Percentiles rank a stretch among this genome's conserved stretches.
Conservation (phyloP, 2,329 filamentous ascomycete species). For the Pseudogymnoascus sp. region DNA sequence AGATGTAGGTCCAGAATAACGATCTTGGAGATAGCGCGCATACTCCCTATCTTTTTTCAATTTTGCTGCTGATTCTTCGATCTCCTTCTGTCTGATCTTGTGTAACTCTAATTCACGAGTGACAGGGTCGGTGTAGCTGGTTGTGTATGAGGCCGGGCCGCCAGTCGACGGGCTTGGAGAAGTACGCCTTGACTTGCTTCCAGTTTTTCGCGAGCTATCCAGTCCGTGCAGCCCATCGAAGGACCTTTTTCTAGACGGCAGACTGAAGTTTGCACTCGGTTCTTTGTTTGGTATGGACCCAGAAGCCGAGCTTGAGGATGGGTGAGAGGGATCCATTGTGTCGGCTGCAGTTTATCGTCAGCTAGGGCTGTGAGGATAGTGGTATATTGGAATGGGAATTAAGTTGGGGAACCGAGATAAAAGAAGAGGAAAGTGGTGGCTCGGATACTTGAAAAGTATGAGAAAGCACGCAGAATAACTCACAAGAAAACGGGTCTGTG, state of each 20-base stretch:
- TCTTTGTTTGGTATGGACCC: not conserved
- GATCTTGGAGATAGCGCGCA: constrained; percentile 23
- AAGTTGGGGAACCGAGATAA: not conserved
- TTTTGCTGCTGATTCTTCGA: constrained; percentile 31
- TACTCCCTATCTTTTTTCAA: constrained; percentile 29
- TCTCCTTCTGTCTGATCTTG: constrained; percentile 23
- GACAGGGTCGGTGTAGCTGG: constrained; percentile 11
- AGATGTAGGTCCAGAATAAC: constrained; percentile 5
- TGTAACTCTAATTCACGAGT: not conserved
- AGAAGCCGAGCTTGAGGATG: not conserved
- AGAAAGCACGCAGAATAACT: not conserved
- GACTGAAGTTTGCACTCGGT: not conserved
- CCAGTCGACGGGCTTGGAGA: constrained; percentile 23
- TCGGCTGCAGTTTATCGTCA: not conserved
- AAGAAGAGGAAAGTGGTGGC: not conserved
- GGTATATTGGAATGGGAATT: not conserved
- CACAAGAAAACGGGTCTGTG: not conserved
- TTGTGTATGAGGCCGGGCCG: constrained; percentile 18
- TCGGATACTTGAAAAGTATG: not conserved
- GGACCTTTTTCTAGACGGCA: not conserved
- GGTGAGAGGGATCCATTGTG: not conserved
- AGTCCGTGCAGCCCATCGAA: not conserved
- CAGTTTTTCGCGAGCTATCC: not conserved
- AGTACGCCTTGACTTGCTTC: constrained; percentile 25
- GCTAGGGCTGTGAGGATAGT: not conserved